A percentile compares a stretch with the other conserved stretches of the same genome.
These are phyloP conservation scores for Corymbia maculata DNA, from an alignment of 345 rosid species.

Conservation along the genomic window DNA sequence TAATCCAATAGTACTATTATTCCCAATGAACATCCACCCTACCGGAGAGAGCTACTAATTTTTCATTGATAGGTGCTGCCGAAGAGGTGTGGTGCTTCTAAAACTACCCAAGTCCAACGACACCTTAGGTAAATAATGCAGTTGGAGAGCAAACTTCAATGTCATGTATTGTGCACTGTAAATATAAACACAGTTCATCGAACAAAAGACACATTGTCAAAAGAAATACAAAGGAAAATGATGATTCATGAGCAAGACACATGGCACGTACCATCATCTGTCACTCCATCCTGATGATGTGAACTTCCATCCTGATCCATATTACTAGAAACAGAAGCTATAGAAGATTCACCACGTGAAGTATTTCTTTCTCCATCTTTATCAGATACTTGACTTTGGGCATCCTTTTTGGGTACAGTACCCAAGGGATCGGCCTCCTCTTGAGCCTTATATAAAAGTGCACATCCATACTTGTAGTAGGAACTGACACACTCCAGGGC, in stretches of 20 bases:
- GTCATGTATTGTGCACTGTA: background rate
- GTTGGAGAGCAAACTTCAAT: background rate
- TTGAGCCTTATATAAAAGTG: slow-evolving; percentile 76
- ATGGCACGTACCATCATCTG: slow-evolving; percentile 26
- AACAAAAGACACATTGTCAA: background rate
- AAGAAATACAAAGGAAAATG: background rate
- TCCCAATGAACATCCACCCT: background rate
- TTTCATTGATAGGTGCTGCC: background rate
- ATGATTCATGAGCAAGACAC: background rate
- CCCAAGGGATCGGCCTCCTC: slow-evolving; percentile 91
- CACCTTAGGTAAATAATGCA: background rate
- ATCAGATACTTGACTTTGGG: slow-evolving; percentile 21
- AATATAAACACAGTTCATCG: background rate
- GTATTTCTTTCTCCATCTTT: slow-evolving; percentile 36
- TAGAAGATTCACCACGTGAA: slow-evolving; percentile 33
- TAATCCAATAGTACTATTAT: background rate
- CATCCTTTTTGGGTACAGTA: slow-evolving; percentile 59
- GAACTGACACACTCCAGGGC: slow-evolving; percentile 56
- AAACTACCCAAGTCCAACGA: background rate
- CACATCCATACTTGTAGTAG: slow-evolving; percentile 75
- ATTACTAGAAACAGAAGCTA: slow-evolving; percentile 37
- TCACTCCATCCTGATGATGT: slow-evolving; percentile 29
- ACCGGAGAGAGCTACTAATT: background rate
- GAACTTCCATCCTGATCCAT: slow-evolving; percentile 42
- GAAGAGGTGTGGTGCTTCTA: background rate